Evolutionary conservation across 495 filamentous ascomycete genomes (phyloP), one percentile per base, ranked within the genome.

Genomic region (Penicillium manginii): DNA sequence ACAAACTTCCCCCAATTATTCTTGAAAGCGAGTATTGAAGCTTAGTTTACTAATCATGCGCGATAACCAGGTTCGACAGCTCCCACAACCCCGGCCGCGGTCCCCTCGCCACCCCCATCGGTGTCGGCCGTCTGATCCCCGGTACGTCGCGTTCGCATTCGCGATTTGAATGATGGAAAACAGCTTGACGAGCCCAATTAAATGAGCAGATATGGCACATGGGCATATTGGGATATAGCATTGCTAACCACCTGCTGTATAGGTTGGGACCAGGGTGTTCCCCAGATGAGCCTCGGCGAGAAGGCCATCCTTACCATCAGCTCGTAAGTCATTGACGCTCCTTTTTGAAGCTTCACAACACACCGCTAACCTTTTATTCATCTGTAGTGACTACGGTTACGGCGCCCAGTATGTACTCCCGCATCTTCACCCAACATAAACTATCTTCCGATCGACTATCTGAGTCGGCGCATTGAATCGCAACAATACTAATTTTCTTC

Each of bases 261-360:
- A 92, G 91, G 91, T 46, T 96, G 91, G 91, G 91, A 96, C 60
- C 86, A 93, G 79, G 91, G 88, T 57, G 90, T 96, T 29, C 74
- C 83, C 21, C 77, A 84, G 58, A 93, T 96, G 90, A 86, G 80
- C 61, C 76, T 91, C 10, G 91, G 91, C 61, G 91, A 96, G 80
- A 89, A 87, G 73, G 86, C 89, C 22, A 87, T 86, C 17, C 75
- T 96, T 58, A 89, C 86, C 33, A 94, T 94, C 61, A 81, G 84
- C 26, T 82, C 83, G 91, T 93, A 80, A 70, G 86, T 74, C 42
- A 53, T 39, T 26, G 18, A 46, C 60, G 50, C 40, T 33, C 37
- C 29, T 40, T 15, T 5, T 18, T 22, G 7, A 19, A 18, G 7
- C 35, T 37, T 29, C 26, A 29, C 35, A 11, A n/a, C 15, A 14